These are phyloP conservation scores for Cajanus cajan DNA, from an alignment of 306 rosid genomes.

Conservation along the genomic window DNA sequence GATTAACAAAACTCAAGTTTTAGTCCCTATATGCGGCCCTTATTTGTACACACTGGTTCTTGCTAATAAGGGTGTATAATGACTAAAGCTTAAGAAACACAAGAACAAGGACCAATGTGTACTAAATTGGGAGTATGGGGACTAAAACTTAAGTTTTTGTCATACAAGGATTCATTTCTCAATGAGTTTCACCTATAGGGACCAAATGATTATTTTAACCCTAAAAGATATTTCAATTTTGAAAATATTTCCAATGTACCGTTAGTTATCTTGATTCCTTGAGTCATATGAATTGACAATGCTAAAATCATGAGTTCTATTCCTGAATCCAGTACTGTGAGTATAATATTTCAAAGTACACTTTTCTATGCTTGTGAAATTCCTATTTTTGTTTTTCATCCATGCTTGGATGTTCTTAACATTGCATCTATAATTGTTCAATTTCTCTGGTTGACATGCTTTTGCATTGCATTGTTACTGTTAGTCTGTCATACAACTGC, in stretches of 20 bases:
- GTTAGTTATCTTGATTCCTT: not conserved
- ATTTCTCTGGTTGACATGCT: not conserved
- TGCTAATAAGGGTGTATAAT: not conserved
- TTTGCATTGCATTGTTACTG: not conserved
- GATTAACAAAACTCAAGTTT: not conserved
- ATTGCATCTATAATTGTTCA: not conserved
- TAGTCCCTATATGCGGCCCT: not conserved
- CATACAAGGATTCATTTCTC: not conserved
- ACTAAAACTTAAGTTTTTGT: not conserved
- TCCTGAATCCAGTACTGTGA: not conserved
- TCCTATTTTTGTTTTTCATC: not conserved
- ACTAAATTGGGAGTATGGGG: not conserved
- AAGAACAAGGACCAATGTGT: not conserved
- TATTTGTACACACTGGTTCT: not conserved
- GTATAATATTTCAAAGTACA: not conserved
- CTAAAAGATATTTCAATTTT: not conserved
- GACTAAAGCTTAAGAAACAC: not conserved
- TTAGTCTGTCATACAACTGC: not conserved
- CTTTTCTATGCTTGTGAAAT: slow-evolving; percentile 1
- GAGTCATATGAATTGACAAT: not conserved
- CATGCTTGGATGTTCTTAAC: not conserved
- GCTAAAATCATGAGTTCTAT: slow-evolving; percentile 7
- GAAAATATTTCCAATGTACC: slow-evolving; percentile 8
- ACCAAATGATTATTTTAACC: not conserved
- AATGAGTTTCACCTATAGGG: not conserved